Base-by-base conservation (phyloP, 257 asterid species). In the Ocimum tenuiflorum region DNA sequence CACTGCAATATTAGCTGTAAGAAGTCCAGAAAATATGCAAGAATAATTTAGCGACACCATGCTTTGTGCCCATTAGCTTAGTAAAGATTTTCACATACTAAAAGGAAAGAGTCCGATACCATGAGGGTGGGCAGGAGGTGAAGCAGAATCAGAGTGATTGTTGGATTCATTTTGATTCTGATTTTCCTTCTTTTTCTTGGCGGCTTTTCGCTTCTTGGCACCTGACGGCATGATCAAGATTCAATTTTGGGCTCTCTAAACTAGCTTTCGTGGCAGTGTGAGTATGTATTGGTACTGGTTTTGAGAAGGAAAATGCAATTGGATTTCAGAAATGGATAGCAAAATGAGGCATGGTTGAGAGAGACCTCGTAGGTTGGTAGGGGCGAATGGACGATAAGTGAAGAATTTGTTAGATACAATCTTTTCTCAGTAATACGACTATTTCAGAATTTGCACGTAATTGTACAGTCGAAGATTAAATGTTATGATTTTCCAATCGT, bases 181-280 rank as follows among this genome's bases (percentile, higher is more conserved):
- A 48, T 17, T 71, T 20, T 60, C 76, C 80, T 73, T 73, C 88
- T 80, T 85, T 70, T 82, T 85, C 79, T 75, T 81, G 60, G 80
- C 85, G 61, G 83, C 77, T 72, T 72, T 81, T 24, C 86, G 79
- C 77, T 81, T 81, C 77, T 81, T 81, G 0, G 86, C 68, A 60
- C 83, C 83, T 57, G 77, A 72, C 2, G 92, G 88, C 92, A 85
- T 85, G 49, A 55, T 46, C 63, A 65, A 75, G 14, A 49, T 7
- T 7, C 22, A 50, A 39, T 64, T 69, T 39, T 54, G 68, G 47
- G 42, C 55, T 61, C 43, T 45, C 8, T 39, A 38, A 20, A 20
- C 55, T 18, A 17, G 64, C 60, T 57, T 18, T 14, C 67, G 63
- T 57, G 65, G 72, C 31, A 17, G 31, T 13, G 50, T 65, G 63